phyloP scores from a whole-genome alignment of 352 stramenopile genomes.

The Globisporangium alternatum region DNA sequence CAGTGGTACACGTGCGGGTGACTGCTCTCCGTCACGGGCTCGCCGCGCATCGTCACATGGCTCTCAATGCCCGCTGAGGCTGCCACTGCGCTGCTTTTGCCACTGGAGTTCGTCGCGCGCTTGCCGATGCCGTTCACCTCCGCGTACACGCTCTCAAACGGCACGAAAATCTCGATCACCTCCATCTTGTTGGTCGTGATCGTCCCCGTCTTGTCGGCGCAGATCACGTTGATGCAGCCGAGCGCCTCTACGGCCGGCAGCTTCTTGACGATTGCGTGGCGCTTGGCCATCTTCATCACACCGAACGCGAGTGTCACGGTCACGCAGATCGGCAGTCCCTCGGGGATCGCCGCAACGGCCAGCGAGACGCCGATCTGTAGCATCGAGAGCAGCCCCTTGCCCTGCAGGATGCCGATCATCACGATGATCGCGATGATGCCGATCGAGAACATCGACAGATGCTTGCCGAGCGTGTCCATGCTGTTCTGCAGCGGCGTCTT shows the following conservation, averaged over 20 bases:
- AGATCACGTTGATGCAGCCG: conserved; percentile 92
- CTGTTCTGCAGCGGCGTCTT: conserved; percentile 93
- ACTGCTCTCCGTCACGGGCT: conserved; percentile 52
- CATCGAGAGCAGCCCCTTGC: conserved; percentile 93
- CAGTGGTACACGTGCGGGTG: conserved; percentile 77
- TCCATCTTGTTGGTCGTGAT: conserved; percentile 91
- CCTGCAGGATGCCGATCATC: conserved; percentile 88
- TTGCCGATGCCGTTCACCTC: conserved; percentile 61
- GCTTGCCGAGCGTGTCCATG: conserved; percentile 96
- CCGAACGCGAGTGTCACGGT: conserved; percentile 77
- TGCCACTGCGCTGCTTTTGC: background rate
- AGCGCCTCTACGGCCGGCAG: conserved; percentile 81
- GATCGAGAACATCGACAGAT: conserved; percentile 93
- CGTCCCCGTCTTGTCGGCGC: conserved; percentile 94
- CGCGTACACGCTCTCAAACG: conserved; percentile 69
- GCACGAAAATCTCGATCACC: conserved; percentile 80
- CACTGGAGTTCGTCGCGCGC: conserved; percentile 9
- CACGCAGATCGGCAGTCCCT: conserved; percentile 79
- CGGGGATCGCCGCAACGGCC: conserved; percentile 68
- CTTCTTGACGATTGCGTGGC: conserved; percentile 88
- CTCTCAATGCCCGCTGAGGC: conserved; percentile 15
- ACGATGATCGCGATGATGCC: conserved; percentile 93
- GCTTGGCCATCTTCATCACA: conserved; percentile 87
- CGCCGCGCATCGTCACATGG: conserved; percentile 57
- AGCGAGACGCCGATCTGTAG: conserved; percentile 95